A percentile compares a stretch with the other conserved stretches of the same genome.
phyloP scores from a whole-genome alignment of 2,329 filamentous ascomycete species.

The Aspergillus transmontanensis region DNA sequence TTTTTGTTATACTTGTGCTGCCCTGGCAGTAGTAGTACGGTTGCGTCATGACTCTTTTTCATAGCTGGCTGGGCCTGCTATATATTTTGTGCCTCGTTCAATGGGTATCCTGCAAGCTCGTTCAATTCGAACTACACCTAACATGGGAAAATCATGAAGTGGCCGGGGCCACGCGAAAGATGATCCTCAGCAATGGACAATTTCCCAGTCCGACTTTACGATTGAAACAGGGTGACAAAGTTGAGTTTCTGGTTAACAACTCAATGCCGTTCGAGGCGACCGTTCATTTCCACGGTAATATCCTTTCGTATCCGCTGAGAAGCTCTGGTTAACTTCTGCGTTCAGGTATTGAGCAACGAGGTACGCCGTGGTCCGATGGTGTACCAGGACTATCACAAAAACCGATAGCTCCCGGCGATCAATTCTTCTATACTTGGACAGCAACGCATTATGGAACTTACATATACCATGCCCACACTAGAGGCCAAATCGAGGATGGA shows the following conservation, averaged over 20 bases:
- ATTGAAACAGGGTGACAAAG: conserved; percentile 32
- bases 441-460: conserved; percentile 61
- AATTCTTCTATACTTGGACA: conserved; percentile 58
- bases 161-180: conserved; percentile 26
- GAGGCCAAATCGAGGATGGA: conserved; percentile 62
- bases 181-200: conserved; percentile 32
- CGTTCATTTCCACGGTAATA: conserved; percentile 35
- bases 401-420: conserved; percentile 51
- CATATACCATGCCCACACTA: conserved; percentile 63
- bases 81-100: conserved; percentile 11
- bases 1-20: not conserved
- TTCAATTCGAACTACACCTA: conserved; percentile 15
- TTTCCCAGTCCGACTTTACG: conserved; percentile 30
- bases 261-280: conserved; percentile 32
- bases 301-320: not conserved
- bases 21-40: not conserved
- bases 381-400: conserved; percentile 60
- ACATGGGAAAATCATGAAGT: conserved; percentile 29
- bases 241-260: conserved; percentile 32
- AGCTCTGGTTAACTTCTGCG: not conserved
- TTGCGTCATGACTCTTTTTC: conserved; percentile 4
- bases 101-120: conserved; percentile 9
- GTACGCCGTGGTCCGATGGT: conserved; percentile 64
- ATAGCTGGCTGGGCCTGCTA: conserved; percentile 8
- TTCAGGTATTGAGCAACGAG: conserved; percentile 42